Percentiles rank a stretch among this genome's conserved stretches.
These are phyloP conservation scores for Jacaranda mimosifolia DNA, from an alignment of 257 asterid species.

Conservation along the genomic window DNA sequence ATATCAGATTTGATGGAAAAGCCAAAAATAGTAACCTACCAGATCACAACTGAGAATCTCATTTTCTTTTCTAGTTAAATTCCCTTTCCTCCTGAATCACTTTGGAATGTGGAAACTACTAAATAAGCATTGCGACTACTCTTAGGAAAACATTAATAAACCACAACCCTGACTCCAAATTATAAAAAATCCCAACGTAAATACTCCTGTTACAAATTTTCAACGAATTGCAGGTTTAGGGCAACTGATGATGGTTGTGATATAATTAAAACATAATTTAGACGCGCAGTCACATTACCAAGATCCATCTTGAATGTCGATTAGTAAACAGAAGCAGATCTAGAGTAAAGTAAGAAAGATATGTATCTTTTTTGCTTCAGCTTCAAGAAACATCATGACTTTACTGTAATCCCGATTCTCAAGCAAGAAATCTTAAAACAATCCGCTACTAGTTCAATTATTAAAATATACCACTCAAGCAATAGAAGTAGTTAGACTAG, in stretches of 20 bases:
- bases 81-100: neutral
- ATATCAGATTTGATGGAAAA: neutral
- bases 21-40: neutral
- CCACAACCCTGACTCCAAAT: neutral
- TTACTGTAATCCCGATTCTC: conserved; percentile 11
- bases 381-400: conserved; percentile 1
- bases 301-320: conserved; percentile 4
- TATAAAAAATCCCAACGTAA: neutral
- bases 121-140: neutral
- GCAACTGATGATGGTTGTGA: neutral
- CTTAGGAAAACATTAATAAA: neutral
- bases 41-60: neutral
- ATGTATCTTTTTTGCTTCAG: conserved; percentile 1
- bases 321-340: neutral
- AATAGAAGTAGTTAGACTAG: neutral
- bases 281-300: neutral
- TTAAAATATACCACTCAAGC: conserved; percentile 17
- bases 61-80: neutral
- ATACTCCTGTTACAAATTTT: neutral
- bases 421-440: neutral
- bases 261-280: neutral
- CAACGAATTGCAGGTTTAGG: conserved; percentile 8
- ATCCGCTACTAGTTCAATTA: neutral
- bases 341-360: neutral
- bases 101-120: neutral